These are phyloP conservation scores for Aspergillus pseudotamarii DNA, from an alignment of 2,329 filamentous ascomycete genomes.

Conservation along the genomic window DNA sequence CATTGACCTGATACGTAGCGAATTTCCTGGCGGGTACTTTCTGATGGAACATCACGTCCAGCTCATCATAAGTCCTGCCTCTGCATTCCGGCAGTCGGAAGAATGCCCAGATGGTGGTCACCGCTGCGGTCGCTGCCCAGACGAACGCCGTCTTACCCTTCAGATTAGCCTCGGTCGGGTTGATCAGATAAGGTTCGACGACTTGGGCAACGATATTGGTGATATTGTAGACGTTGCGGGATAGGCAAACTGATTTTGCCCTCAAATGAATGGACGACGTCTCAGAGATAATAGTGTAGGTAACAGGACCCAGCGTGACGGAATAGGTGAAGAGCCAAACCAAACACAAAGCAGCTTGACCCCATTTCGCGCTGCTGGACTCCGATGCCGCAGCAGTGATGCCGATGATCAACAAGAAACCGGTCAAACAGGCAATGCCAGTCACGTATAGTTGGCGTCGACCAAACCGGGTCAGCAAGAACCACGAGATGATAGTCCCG, in stretches of 20 bases:
- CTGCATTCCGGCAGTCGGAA: conserved; percentile 44
- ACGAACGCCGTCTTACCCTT: conserved; percentile 46
- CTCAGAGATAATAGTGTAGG: conserved; percentile 56
- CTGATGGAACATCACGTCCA: conserved; percentile 46
- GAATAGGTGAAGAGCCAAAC: conserved; percentile 58
- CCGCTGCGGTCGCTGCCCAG: conserved; percentile 35
- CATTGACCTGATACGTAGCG: conserved; percentile 13
- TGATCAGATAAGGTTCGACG: conserved; percentile 38
- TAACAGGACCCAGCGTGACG: conserved; percentile 57
- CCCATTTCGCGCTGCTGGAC: conserved; percentile 31
- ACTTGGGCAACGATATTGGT: conserved; percentile 49
- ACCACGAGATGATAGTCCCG: conserved; percentile 58
- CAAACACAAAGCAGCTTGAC: conserved; percentile 49
- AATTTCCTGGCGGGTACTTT: conserved; percentile 41
- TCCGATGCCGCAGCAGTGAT: conserved; percentile 27
- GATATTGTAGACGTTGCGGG: conserved; percentile 54
- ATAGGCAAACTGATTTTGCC: conserved; percentile 57
- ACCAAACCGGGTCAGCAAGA: conserved; percentile 40
- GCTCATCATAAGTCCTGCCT: conserved; percentile 42
- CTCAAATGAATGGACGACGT: conserved; percentile 56
- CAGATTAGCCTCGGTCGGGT: conserved; percentile 40
- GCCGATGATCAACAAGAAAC: conserved; percentile 33
- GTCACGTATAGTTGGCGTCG: conserved; percentile 45
- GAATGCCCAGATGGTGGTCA: conserved; percentile 39
- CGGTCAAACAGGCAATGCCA: conserved; percentile 32